These are phyloP conservation scores for Rehmannia glutinosa DNA, from an alignment of 257 asterid species.

Conservation along the genomic window DNA sequence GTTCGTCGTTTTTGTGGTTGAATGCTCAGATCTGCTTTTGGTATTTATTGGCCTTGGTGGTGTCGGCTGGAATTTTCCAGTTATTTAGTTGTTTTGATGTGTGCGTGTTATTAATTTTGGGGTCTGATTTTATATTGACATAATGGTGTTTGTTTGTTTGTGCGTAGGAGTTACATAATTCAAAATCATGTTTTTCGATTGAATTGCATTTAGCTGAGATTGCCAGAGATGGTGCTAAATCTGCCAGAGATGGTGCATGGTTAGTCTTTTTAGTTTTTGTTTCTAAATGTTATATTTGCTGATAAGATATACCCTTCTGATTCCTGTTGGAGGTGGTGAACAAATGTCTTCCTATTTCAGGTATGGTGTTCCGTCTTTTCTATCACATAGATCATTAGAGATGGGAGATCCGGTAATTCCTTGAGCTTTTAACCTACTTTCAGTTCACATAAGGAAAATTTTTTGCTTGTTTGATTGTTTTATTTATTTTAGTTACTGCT, in stretches of 20 bases:
- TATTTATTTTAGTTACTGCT: slow-evolving; percentile 1
- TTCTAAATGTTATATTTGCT: slow-evolving; percentile 4
- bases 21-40: slow-evolving; percentile 38
- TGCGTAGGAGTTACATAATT: slow-evolving; percentile 1
- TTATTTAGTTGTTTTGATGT: background rate
- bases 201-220: slow-evolving; percentile 8
- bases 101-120: background rate
- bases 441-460: slow-evolving; percentile 8
- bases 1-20: slow-evolving; percentile 22
- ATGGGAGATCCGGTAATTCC: slow-evolving; percentile 76
- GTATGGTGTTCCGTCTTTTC: slow-evolving; percentile 76
- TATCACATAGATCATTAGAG: slow-evolving; percentile 69
- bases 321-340: slow-evolving; percentile 11
- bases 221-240: no score
- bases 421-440: slow-evolving; percentile 25
- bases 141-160: slow-evolving; percentile 14
- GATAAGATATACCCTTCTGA: background rate
- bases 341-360: slow-evolving; percentile 29
- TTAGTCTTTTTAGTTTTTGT: slow-evolving; percentile 29
- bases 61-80: background rate
- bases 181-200: background rate
- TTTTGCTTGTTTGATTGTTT: slow-evolving; percentile 10
- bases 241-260: slow-evolving; percentile 99
- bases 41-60: slow-evolving; percentile 9
- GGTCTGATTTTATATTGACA: background rate